A percentile compares a stretch with the other conserved stretches of the same genome.
Evolutionary conservation across 495 filamentous ascomycete genomes (phyloP).

Genomic region (Neurospora cerealis): DNA sequence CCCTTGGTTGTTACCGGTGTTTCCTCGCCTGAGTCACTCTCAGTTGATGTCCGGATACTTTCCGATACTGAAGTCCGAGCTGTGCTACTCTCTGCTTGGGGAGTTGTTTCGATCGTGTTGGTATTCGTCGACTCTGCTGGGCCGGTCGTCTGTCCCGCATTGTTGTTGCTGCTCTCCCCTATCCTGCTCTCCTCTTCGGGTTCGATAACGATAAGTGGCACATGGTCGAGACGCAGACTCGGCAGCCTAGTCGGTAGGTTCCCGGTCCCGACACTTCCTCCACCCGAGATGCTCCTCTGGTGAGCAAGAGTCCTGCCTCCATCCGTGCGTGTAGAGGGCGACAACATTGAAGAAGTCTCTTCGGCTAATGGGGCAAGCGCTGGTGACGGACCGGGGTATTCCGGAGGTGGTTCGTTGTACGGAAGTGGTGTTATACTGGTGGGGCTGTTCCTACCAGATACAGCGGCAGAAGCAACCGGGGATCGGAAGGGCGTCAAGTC

Average conservation of each 20-base stretch:
- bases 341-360: background rate
- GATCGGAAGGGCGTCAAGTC: slow-evolving; percentile 26
- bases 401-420: slow-evolving; percentile 37
- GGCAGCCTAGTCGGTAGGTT: background rate
- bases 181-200: background rate
- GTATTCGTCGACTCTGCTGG: background rate
- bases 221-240: background rate
- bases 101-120: background rate
- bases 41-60: background rate
- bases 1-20: background rate
- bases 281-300: background rate
- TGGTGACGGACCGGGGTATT: slow-evolving; percentile 31
- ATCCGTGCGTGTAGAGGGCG: background rate
- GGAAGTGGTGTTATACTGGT: background rate
- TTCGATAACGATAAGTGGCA: background rate
- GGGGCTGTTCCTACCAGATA: slow-evolving; percentile 24
- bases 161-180: background rate
- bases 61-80: background rate
- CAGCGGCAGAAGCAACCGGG: slow-evolving; percentile 8
- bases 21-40: background rate
- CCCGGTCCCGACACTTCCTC: background rate
- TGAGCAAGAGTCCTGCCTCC: background rate
- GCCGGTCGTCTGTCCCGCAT: background rate
- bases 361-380: background rate
- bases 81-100: background rate